Conservation (phyloP, 176 grass and related monocot species). For the Oryza glumipatula region DNA sequence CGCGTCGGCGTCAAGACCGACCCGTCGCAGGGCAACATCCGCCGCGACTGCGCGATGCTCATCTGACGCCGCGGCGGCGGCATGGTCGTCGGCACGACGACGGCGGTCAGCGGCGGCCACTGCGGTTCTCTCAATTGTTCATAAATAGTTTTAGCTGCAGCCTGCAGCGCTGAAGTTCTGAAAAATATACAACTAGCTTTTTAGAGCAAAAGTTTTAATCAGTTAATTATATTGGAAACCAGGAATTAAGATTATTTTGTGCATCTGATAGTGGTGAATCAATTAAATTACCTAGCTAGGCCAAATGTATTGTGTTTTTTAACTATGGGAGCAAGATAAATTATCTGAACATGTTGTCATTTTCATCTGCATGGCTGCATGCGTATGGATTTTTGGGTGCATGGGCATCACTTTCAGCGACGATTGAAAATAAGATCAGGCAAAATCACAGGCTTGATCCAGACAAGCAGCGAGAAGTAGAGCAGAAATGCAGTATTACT, state of each 20-base stretch:
- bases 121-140: conserved; percentile 7
- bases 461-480: neutral
- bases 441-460: neutral
- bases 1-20: conserved; percentile 88
- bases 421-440: neutral
- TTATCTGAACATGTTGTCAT: neutral
- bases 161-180: neutral
- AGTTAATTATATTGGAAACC: neutral
- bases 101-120: neutral
- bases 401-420: neutral
- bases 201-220: conserved; percentile 30
- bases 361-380: neutral
- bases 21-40: conserved; percentile 67
- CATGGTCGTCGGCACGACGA: neutral
- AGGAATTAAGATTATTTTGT: neutral
- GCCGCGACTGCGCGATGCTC: conserved; percentile 76
- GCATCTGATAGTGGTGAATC: neutral
- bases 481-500: neutral
- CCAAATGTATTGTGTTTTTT: conserved; percentile 1
- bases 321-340: neutral
- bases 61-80: conserved; percentile 29
- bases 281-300: conserved; percentile 8
- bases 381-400: neutral
- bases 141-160: neutral
- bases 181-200: conserved; percentile 31